phyloP scores from a whole-genome alignment of 768 basidiomycete genomes.

The Agrocybe praecox region DNA sequence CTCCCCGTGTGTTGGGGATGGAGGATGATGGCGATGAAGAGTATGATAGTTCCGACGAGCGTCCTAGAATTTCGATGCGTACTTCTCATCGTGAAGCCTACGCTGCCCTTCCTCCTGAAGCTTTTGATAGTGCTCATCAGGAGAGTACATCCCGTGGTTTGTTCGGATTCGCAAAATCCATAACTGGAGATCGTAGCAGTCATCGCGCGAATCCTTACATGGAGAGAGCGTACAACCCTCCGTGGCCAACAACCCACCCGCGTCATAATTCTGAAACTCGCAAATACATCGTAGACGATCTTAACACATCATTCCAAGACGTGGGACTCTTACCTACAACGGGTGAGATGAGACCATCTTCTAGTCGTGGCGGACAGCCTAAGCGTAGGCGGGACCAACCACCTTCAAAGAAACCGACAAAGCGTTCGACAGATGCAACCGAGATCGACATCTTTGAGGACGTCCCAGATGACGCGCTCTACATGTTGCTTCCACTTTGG shows the following conservation, averaged over 20 bases:
- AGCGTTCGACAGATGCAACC: slow-evolving; percentile 16
- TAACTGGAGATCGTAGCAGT: slow-evolving; percentile 18
- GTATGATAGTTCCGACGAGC: slow-evolving; percentile 29
- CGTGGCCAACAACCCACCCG: slow-evolving; percentile 69
- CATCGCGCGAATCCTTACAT: slow-evolving; percentile 17
- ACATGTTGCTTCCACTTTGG: slow-evolving; percentile 89
- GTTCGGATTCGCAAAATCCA: slow-evolving; percentile 26
- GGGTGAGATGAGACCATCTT: slow-evolving; percentile 28
- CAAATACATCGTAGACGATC: slow-evolving; percentile 65
- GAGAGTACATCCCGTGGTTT: slow-evolving; percentile 25
- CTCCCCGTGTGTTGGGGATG: slow-evolving; percentile 31
- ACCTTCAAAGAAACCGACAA: slow-evolving; percentile 5
- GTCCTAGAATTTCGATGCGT: slow-evolving; percentile 36
- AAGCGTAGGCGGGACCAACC: slow-evolving; percentile 21
- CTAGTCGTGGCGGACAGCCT: slow-evolving; percentile 15
- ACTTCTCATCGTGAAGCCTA: slow-evolving; percentile 69
- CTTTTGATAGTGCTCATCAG: slow-evolving; percentile 44
- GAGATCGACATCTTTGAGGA: slow-evolving; percentile 55
- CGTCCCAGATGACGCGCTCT: slow-evolving; percentile 69
- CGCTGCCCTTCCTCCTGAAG: slow-evolving; percentile 55
- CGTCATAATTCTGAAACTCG: slow-evolving; percentile 69
- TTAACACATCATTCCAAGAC: slow-evolving; percentile 78
- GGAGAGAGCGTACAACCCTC: slow-evolving; percentile 35
- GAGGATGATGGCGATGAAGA: slow-evolving; percentile 35
- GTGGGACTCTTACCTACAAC: slow-evolving; percentile 74